Conservation (phyloP, 1,284 basidiomycete genomes). For the Sporisorium exsertum region DNA sequence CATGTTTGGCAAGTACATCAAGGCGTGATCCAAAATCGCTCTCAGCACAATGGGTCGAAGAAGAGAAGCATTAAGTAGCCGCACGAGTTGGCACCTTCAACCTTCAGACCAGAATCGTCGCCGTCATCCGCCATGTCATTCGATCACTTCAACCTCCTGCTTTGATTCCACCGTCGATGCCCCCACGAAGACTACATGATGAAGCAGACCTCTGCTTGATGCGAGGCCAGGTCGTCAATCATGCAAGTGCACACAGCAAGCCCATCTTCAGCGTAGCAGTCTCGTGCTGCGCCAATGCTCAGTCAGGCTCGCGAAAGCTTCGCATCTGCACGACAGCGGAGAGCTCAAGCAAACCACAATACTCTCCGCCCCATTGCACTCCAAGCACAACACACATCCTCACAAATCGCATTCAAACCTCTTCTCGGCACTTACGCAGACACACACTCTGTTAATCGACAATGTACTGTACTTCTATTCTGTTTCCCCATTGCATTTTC, state of each 20-base stretch:
- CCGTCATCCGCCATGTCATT: too few species aligned
- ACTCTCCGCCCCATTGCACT: background rate
- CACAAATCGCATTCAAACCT: background rate
- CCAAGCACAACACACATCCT: background rate
- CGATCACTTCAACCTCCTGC: background rate
- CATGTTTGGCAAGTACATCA: constrained; percentile 55
- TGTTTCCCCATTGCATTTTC: background rate
- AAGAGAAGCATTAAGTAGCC: background rate
- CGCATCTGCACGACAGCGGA: too few species aligned
- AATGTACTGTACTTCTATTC: constrained; percentile 3
- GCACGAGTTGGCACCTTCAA: too few species aligned
- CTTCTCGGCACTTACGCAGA: background rate
- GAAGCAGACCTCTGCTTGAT: background rate
- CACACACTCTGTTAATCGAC: background rate
- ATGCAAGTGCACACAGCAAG: background rate
- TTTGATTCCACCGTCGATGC: background rate
- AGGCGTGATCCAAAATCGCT: constrained; percentile 16
- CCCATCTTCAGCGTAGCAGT: too few species aligned
- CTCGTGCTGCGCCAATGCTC: too few species aligned
- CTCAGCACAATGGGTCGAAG: too few species aligned
- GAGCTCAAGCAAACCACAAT: background rate
- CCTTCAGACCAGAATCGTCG: too few species aligned
- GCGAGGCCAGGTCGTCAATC: background rate
- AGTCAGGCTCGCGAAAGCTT: too few species aligned
- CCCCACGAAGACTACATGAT: background rate